Evolutionary conservation across 192 early-diverging fungal species (phyloP), one percentile per base, ranked within the genome.

Genomic region (Entrophospora sp.): DNA sequence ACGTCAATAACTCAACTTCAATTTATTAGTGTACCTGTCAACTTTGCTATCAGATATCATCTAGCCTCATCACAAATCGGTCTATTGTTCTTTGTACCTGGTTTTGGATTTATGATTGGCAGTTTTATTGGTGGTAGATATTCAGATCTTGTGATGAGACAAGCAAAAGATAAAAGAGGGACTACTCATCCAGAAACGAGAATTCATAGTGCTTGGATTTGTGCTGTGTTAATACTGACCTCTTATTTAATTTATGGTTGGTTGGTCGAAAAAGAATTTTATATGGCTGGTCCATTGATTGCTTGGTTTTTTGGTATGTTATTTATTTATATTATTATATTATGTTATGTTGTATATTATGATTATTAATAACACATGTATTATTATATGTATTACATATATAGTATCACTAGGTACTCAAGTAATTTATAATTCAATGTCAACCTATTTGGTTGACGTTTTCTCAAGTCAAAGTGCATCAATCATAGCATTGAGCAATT

Each of bases 101-200:
- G 79, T 3, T 14, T 70, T 8, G 81, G 79, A 12, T 71, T 67
- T 6, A 57, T 74, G 4, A 4, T 71, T 18, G 79, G 81, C 16
- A 73, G 74, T 5, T 34, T 78, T 16, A 30, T 74, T 6, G 68
- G 58, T 22, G 80, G 80, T 13, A 61, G 69, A n/a, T 75, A 69
- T 49, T 68, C 69, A 18, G 73, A 75, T 35, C 69, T 64, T 28
- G 67, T 75, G 32, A 59, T 75, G 40, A 14, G 65, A 69, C 32
- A 69, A 69, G 6, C 22, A 18, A 44, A 12, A 61, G 30, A 9
- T 8, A 44, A 44, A 27, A 42, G 60, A 56, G 61, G 61, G 36
- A 48, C 37, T 59, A 0, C 62, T 66, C 49, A 45, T 71, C 14
- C 73, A 61, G 28, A 75, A 63, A 61, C 63, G 45, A 67, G 45